phyloP scores from a whole-genome alignment of 2,329 filamentous ascomycete species.

The Rhexocercosporidium sp. region DNA sequence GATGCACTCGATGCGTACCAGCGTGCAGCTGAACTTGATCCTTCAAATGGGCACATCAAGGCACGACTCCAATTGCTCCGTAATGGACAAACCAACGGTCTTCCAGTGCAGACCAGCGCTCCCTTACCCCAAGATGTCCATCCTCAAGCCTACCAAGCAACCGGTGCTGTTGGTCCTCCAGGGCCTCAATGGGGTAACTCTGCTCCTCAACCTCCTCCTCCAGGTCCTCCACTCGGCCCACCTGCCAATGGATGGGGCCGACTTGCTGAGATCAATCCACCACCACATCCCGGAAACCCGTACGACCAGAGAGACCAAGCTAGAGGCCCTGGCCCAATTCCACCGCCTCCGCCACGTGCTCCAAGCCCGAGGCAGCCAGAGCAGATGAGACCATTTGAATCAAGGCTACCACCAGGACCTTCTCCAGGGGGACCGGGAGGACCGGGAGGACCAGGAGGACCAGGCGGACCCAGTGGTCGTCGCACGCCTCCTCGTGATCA shows the following conservation, averaged over 20 bases:
- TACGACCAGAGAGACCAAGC: slow-evolving; percentile 80
- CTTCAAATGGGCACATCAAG: slow-evolving; percentile 93
- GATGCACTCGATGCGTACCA: slow-evolving; percentile 97
- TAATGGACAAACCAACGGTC: slow-evolving; percentile 75
- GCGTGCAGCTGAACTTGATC: slow-evolving; percentile 91
- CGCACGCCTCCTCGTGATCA: slow-evolving; percentile 57
- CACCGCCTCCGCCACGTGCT: slow-evolving; percentile 61
- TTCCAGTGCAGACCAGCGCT: slow-evolving; percentile 72
- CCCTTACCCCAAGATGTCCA: slow-evolving; percentile 97
- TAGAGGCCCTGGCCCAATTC: slow-evolving; percentile 69
- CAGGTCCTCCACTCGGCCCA: slow-evolving; percentile 45
- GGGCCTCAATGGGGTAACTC: slow-evolving; percentile 90
- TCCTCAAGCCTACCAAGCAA: slow-evolving; percentile 88
- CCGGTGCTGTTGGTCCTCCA: slow-evolving; percentile 81
- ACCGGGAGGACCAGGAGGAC: slow-evolving; percentile 55
- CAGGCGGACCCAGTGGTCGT: slow-evolving; percentile 59
- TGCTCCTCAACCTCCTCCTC: slow-evolving; percentile 66
- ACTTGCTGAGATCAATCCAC: slow-evolving; percentile 78
- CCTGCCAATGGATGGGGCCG: slow-evolving; percentile 61
- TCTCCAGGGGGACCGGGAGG: slow-evolving; percentile 59
- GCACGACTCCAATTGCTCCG: slow-evolving; percentile 88
- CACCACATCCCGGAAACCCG: slow-evolving; percentile 78
- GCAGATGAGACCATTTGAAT: slow-evolving; percentile 65
- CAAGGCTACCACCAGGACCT: slow-evolving; percentile 56
- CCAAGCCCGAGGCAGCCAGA: slow-evolving; percentile 78